Percentiles rank a stretch among this genome's conserved stretches.
Conservation (phyloP, 2,329 filamentous ascomycete genomes). For the Rutstroemia sp. region DNA sequence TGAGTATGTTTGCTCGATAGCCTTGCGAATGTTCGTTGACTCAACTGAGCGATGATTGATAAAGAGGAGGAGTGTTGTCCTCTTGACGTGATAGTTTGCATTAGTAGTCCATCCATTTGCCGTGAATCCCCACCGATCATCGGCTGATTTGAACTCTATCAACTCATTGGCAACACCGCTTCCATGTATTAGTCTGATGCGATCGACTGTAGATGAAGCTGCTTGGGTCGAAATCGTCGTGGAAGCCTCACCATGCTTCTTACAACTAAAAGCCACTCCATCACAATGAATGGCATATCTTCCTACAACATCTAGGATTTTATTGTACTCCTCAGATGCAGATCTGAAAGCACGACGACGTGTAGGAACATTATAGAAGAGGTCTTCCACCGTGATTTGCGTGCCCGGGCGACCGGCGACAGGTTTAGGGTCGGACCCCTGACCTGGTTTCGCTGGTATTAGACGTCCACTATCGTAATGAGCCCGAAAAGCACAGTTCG, state of each 20-base stretch:
- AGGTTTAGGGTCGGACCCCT: slow-evolving; percentile 76
- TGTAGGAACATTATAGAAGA: slow-evolving; percentile 95
- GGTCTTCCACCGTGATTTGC: slow-evolving; percentile 91
- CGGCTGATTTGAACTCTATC: slow-evolving; percentile 64
- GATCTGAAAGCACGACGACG: slow-evolving; percentile 86
- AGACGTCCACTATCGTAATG: slow-evolving; percentile 80
- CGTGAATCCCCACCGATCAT: slow-evolving; percentile 76
- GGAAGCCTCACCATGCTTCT: slow-evolving; percentile 86
- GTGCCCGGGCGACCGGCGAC: slow-evolving; percentile 84
- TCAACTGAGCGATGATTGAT: slow-evolving; percentile 96
- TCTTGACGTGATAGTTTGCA: slow-evolving; percentile 91
- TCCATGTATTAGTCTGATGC: slow-evolving; percentile 87
- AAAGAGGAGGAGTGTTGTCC: slow-evolving; percentile 80
- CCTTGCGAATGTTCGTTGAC: slow-evolving; percentile 79
- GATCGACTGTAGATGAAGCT: slow-evolving; percentile 65
- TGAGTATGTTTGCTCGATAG: slow-evolving; percentile 83
- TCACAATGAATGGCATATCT: slow-evolving; percentile 88
- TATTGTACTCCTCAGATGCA: slow-evolving; percentile 89
- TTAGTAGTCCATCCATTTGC: slow-evolving; percentile 79
- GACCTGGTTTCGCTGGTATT: slow-evolving; percentile 77
- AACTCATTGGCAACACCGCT: slow-evolving; percentile 80
- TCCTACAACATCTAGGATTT: slow-evolving; percentile 91
- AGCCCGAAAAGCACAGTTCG: slow-evolving; percentile 82
- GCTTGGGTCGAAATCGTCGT: slow-evolving; percentile 74
- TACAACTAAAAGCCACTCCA: slow-evolving; percentile 91